Evolutionary conservation across 305 asterid genomes (phyloP), one percentile per base, ranked within the genome.

Genomic region (Ilex paraguariensis): DNA sequence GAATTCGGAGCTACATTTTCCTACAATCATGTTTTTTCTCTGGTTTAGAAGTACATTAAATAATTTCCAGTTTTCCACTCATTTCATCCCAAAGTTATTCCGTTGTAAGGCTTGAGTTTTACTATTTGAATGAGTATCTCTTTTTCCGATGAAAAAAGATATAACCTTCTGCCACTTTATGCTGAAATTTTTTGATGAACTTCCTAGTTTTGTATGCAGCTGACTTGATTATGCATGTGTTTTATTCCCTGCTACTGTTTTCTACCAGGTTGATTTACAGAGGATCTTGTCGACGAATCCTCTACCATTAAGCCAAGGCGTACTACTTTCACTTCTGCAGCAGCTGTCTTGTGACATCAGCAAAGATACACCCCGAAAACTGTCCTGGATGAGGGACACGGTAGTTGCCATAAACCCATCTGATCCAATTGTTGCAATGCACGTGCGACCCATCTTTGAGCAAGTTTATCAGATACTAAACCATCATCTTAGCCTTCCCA

Each of bases 321-420:
- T 94, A 51, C 84, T 94, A 62, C 95, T 94, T 14, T 88, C 96
- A 46, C 96, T 94, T 61, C 79, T 94, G 28, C 95, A 90, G 77
- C 97, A 86, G 73, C 67, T 93, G 76, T 81, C 96, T 3, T 93
- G 95, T 66, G 95, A 88, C 72, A 75, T 90, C 42, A 61, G 68
- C 77, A 81, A 75, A 5, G 99, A 90, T 44, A 75, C 89, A 1
- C 60, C 82, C 11, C 80, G 81, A 55, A 93, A 93, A 63, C 71
- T 94, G 50, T 77, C 79, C 3, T 94, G 96, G 97, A 94, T 88
- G 97, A 81, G 86, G 74, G 96, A 94, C 66, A 80, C 91, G 51
- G 56, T 86, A 0, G 63, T 91, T 46, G 95, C 93, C 28, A 77
- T 93, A 57, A 84, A 86, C 65, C 96, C 99, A 15, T 63, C 83